Base-by-base conservation (phyloP, 2,329 filamentous ascomycete species). In the Phoma sp. region DNA sequence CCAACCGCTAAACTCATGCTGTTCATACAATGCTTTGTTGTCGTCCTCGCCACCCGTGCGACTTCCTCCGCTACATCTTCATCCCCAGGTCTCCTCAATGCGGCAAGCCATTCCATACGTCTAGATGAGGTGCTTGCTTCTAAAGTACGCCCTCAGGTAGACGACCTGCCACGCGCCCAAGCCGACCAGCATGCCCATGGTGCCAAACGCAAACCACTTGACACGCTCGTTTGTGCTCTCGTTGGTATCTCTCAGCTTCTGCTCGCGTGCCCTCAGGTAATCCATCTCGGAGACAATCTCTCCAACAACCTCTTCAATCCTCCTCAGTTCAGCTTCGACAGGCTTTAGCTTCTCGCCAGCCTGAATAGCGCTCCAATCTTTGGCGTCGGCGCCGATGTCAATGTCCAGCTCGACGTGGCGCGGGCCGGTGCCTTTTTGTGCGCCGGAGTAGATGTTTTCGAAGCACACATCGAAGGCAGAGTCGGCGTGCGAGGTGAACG, bases 171-270 rank as follows among this genome's bases (percentile, higher is more conserved):
- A 99, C 34, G 82, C 92, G 76, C 95, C 96, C 67, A 99, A 82
- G 28, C 86, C 91, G 64, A 97, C 82, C 66, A 99, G 81, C 82
- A 97, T 88, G 59, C 92, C 89, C 80, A 96, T 98, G 23, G 93
- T 98, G 62, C 88, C 87, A 75, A 97, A 87, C 42, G 93, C 93
- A 78, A 99, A 99, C 92, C 92, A 98, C 83, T 98, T 99, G 71
- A 99, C 95, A 55, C 95, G 87, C 79, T 90, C 95, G 80, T 99
- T 99, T 64, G 95, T 99, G 83, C 93, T 98, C 88, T 99, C 95
- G 78, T 99, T 99, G 66, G 95, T 99, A 80, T 99, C 93, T 75
- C 95, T 85, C 68, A 99, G 84, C 82, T 92, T 96, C 85, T 96
- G 92, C 83, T 99, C 95, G 68, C 95, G 86, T 32, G 77, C 69